Evolutionary conservation across 768 basidiomycete species (phyloP).

Genomic region (Xanthoconium purpureum): DNA sequence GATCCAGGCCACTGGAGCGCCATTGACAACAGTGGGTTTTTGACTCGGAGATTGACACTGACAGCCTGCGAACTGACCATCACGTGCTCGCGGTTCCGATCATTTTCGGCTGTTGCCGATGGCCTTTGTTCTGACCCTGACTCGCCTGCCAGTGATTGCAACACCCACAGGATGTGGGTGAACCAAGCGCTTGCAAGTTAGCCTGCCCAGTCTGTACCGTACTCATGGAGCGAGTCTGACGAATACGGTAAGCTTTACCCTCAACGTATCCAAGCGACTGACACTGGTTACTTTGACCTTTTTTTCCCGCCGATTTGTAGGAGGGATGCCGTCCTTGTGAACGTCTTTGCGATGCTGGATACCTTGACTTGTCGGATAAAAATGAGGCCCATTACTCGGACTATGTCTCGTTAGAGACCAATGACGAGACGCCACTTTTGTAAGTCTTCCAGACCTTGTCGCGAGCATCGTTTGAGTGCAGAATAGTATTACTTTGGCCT

Average conservation of each 20-base stretch:
- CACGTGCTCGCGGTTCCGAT: background rate
- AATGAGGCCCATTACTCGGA: background rate
- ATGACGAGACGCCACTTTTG: background rate
- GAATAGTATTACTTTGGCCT: too few species aligned
- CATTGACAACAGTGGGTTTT: background rate
- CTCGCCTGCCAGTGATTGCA: background rate
- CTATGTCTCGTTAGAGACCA: background rate
- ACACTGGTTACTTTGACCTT: background rate
- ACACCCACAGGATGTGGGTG: background rate
- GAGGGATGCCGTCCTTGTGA: background rate
- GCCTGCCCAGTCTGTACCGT: background rate
- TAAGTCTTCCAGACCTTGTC: background rate
- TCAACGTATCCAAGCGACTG: background rate
- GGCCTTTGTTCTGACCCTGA: too few species aligned
- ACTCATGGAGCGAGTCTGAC: background rate
- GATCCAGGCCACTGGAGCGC: too few species aligned
- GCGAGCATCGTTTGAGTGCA: background rate
- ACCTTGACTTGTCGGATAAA: background rate
- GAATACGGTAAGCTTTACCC: background rate
- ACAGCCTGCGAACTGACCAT: background rate
- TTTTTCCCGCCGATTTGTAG: too few species aligned
- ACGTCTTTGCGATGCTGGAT: background rate
- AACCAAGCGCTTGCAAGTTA: too few species aligned
- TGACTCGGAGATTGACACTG: background rate
- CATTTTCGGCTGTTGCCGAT: too few species aligned